Evolutionary conservation across 768 basidiomycete species (phyloP).

Genomic region (Cubamyces lactineus): DNA sequence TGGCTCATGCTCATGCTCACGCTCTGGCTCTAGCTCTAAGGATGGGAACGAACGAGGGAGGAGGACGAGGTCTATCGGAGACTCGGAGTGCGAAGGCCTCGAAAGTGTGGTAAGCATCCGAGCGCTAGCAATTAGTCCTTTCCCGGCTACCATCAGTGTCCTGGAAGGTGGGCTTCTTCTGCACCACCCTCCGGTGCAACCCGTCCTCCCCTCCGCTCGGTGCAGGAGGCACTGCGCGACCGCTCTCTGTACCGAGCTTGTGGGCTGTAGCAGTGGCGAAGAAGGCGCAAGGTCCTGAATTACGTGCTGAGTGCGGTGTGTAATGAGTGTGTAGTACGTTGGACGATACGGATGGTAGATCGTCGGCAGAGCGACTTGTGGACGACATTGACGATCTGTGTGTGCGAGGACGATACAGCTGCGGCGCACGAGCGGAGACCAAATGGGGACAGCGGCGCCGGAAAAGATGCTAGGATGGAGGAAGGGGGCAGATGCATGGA

Average conservation of each 20-base stretch:
- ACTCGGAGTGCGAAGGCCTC: slow-evolving; percentile 10
- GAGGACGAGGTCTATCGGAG: slow-evolving; percentile 4
- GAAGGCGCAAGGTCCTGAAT: not conserved
- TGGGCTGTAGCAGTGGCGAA: not conserved
- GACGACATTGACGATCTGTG: not conserved
- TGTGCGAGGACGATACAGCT: not conserved
- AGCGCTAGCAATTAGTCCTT: slow-evolving; percentile 24
- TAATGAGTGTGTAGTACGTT: too few species aligned
- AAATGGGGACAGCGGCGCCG: not conserved
- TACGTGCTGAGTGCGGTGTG: not conserved
- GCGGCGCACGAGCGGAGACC: not conserved
- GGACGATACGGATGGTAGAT: not conserved
- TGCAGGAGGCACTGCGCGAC: slow-evolving; percentile 7
- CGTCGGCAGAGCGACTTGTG: not conserved
- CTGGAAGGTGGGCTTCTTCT: not conserved
- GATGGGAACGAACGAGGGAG: slow-evolving; percentile 2
- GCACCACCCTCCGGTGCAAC: not conserved
- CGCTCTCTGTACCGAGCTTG: not conserved
- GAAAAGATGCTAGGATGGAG: not conserved
- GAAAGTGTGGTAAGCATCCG: slow-evolving; percentile 20
- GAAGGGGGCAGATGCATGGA: not conserved
- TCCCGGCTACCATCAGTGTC: slow-evolving; percentile 14
- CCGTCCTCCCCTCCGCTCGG: not conserved
- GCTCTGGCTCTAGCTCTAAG: not conserved
- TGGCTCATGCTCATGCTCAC: not conserved